phyloP scores from a whole-genome alignment of 495 filamentous ascomycete species.

The Apodospora peruviana region DNA sequence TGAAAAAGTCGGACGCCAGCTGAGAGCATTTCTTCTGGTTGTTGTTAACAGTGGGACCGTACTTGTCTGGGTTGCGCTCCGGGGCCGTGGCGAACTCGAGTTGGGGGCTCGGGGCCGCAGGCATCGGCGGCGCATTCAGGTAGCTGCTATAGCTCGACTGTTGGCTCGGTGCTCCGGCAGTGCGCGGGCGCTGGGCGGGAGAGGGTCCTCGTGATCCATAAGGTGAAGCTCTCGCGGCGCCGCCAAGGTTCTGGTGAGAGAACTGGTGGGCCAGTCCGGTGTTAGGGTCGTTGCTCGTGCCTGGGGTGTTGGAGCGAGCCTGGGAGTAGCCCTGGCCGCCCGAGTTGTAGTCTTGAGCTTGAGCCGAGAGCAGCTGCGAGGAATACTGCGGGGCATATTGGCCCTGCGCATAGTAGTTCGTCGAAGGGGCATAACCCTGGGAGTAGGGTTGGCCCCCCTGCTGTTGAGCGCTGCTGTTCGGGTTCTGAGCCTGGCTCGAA shows the following conservation, averaged over 20 bases:
- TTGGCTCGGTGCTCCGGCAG: slow-evolving; percentile 60
- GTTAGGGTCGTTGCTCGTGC: slow-evolving; percentile 60
- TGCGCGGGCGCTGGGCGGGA: slow-evolving; percentile 69
- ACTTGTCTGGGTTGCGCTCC: slow-evolving; percentile 71
- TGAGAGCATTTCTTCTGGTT: slow-evolving; percentile 74
- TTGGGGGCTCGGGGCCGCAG: slow-evolving; percentile 24
- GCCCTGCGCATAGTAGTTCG: slow-evolving; percentile 26
- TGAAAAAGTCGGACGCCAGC: slow-evolving; percentile 84
- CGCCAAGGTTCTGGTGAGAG: slow-evolving; percentile 90
- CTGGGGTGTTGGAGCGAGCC: slow-evolving; percentile 48
- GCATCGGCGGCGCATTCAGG: slow-evolving; percentile 55
- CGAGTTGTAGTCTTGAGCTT: slow-evolving; percentile 23
- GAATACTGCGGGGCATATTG: slow-evolving; percentile 35
- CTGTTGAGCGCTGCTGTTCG: slow-evolving; percentile 21
- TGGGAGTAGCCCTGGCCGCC: slow-evolving; percentile 47
- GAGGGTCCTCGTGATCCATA: slow-evolving; percentile 64
- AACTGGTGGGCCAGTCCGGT: slow-evolving; percentile 92
- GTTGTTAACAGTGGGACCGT: slow-evolving; percentile 52
- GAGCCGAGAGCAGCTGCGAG: slow-evolving; percentile 22
- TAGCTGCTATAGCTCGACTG: slow-evolving; percentile 57
- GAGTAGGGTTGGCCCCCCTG: slow-evolving; percentile 22
- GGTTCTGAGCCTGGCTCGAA: slow-evolving; percentile 21
- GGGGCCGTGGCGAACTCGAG: slow-evolving; percentile 53
- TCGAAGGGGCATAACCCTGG: slow-evolving; percentile 28
- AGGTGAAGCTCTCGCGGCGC: slow-evolving; percentile 57